Evolutionary conservation across 2,329 filamentous ascomycete species (phyloP).

Genomic region (Stromatinia cepivora): DNA sequence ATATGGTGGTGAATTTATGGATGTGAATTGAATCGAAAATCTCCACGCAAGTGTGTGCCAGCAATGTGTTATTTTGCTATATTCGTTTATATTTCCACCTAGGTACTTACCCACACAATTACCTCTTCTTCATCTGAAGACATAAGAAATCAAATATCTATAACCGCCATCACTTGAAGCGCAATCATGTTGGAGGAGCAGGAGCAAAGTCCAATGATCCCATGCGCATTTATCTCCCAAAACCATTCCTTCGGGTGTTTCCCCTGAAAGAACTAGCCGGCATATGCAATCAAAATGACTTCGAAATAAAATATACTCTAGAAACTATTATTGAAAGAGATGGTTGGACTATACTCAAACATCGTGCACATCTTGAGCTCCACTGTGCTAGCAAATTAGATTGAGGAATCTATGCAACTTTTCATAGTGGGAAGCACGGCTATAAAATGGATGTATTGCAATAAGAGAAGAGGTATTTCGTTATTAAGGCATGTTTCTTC

Average conservation of each 20-base stretch:
- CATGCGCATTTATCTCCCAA: background rate
- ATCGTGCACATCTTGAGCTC: too few species aligned
- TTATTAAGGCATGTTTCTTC: too few species aligned
- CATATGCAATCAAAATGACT: background rate
- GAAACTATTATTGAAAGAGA: background rate
- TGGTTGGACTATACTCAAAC: background rate
- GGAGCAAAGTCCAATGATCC: background rate
- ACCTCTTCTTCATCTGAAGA: background rate
- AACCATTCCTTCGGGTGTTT: background rate
- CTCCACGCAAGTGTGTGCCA: background rate
- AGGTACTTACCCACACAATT: too few species aligned
- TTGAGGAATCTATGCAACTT: too few species aligned
- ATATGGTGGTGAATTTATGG: background rate
- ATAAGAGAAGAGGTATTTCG: too few species aligned
- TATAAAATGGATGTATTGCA: too few species aligned
- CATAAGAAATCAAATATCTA: background rate
- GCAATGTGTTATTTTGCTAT: background rate
- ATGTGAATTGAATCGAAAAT: background rate
- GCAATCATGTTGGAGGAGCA: background rate
- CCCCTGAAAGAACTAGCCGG: background rate
- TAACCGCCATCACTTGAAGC: background rate
- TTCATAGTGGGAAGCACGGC: too few species aligned
- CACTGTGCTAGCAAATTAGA: too few species aligned
- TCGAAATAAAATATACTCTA: background rate
- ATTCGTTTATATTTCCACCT: rapidly evolving